Percentiles rank a stretch among this genome's conserved stretches.
phyloP scores from a whole-genome alignment of 2,329 filamentous ascomycete species.

The Cladosporium sp. region DNA sequence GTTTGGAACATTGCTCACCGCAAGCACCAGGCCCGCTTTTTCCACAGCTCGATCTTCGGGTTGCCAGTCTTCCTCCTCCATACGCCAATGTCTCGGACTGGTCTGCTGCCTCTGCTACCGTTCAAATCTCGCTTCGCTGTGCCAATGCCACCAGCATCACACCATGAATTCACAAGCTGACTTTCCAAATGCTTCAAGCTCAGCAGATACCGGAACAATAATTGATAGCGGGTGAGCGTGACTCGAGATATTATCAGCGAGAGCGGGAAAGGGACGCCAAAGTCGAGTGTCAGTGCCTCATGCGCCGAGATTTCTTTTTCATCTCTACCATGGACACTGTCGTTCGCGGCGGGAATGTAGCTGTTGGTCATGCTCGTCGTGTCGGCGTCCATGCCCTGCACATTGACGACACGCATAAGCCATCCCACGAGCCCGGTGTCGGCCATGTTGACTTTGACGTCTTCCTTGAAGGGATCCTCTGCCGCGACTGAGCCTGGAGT shows the following conservation, averaged over 20 bases:
- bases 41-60: slow-evolving; percentile 79
- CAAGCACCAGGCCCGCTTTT: slow-evolving; percentile 85
- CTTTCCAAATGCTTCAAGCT: slow-evolving; percentile 86
- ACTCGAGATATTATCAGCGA: slow-evolving; percentile 94
- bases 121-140: neutral
- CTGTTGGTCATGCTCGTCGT: slow-evolving; percentile 52
- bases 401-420: slow-evolving; percentile 92
- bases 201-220: slow-evolving; percentile 89
- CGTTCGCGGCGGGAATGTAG: slow-evolving; percentile 61
- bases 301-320: slow-evolving; percentile 87
- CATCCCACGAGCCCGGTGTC: slow-evolving; percentile 89
- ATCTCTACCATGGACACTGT: slow-evolving; percentile 58
- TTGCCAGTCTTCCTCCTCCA: slow-evolving; percentile 34
- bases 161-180: slow-evolving; percentile 82
- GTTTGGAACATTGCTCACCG: slow-evolving; percentile 43
- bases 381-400: slow-evolving; percentile 79
- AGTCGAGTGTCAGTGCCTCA: slow-evolving; percentile 90
- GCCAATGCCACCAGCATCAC: slow-evolving; percentile 47
- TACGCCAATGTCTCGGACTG: neutral
- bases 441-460: slow-evolving; percentile 97
- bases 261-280: slow-evolving; percentile 88
- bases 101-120: neutral
- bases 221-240: slow-evolving; percentile 93
- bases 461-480: slow-evolving; percentile 94
- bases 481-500: slow-evolving; percentile 93